Evolutionary conservation across 306 rosid species (phyloP), one percentile per base, ranked within the genome.

Genomic region (Rubus idaeus): DNA sequence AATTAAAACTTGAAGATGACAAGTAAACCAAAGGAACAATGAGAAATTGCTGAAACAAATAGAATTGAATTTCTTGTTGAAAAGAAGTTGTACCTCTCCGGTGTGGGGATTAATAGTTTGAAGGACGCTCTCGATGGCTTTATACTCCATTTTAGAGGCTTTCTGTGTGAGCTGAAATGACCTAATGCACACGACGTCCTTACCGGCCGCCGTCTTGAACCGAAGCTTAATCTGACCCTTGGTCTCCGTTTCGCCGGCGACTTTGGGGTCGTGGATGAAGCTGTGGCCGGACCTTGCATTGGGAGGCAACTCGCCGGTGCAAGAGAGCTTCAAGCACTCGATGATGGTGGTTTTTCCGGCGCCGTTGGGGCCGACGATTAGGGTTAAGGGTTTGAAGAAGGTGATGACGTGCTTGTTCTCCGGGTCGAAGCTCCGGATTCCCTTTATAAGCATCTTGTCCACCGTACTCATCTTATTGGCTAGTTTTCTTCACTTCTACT

Each of bases 191-290:
- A 92, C 93, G 26, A 90, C 97, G 68, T 95, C 98, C 81, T 91
- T 95, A 3, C 93, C 91, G 0, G 95, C 97, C 0, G 97, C 96
- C 0, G 97, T 95, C 76, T 92, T 90, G 80, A 95, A 92, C 12
- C 98, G 93, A 30, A 92, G 98, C 83, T 95, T 95, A 70, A 95
- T 92, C 75, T 95, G 98, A 21, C 96, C 98, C 68, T 95, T 92
- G 5, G 98, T 95, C 88, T 95, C 98, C 3, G 97, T 95, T 76
- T 95, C 97, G 20, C 98, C 97, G 0, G 96, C 91, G 70, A 92
- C 98, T 92, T 94, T 94, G 18, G 97, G 98, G 67, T 95, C 98
- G 68, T 95, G 98, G 72, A 95, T 89, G 95, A 95, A 95, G 79
- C 96, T 95, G 84, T 95, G 98, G 41, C 97, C 98, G 44, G 96